Base-by-base conservation (phyloP, 345 rosid species). In the Erysimum cheiranthoides region DNA sequence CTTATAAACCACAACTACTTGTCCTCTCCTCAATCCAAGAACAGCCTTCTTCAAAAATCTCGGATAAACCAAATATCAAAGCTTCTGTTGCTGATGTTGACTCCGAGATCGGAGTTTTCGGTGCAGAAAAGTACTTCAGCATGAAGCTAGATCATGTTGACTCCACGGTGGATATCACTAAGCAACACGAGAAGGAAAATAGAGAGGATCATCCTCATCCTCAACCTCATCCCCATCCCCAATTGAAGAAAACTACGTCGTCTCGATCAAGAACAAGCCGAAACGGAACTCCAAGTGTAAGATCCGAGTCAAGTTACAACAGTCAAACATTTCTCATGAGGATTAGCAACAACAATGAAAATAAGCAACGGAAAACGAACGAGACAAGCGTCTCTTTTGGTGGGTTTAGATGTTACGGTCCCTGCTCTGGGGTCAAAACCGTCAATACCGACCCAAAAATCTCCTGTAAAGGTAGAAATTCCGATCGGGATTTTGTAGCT, bases 91-190 rank as follows among this genome's bases (percentile, higher is more conserved):
- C 71, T 56, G 79, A 67, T 52, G 86, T 76, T 16, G 89, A 90
- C 60, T 63, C 90, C 0, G 98, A 89, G 77, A 88, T 93, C 25
- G 97, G 93, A 57, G 88, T 93, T 25, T 93, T 93, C 14, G 79
- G 87, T 6, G 98, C 98, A 18, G 98, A 93, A 74, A 90, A 85
- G 51, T 93, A 93, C 77, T 93, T 93, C 82, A 86, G 85, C 60
- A 90, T 89, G 74, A 80, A 62, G 45, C 84, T 79, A 12, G 95
- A 87, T 60, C 82, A 50, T 17, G 73, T 65, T 57, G 79, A 75
- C 39, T 80, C 86, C 28, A 73, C 71, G 66, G 53, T 43, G 35
- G 28, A 74, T 50, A n/a, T 56, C 68, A 56, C 67, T 7, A 79
- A 65, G 51, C 69, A 52, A 40, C 77, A 49, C 35, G 35, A 79